Conservation (phyloP, 1,284 basidiomycete genomes). For the Pseudozyma sp. region DNA sequence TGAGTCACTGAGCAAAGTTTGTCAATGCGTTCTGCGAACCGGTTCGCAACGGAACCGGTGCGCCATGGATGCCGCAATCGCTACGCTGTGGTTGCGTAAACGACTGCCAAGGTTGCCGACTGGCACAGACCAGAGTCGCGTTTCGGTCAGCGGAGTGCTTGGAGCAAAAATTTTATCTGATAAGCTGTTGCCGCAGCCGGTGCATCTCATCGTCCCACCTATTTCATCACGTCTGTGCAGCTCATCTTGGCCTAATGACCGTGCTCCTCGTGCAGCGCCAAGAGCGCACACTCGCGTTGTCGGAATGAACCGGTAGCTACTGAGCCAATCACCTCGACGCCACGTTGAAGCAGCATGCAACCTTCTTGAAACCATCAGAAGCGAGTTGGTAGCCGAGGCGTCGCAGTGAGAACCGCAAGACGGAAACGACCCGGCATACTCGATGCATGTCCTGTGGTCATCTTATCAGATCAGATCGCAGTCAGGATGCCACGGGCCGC, state of each 20-base stretch:
- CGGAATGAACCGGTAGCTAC: neutral
- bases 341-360: neutral
- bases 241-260: neutral
- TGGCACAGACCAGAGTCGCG: too few relatives aligned
- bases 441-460: neutral
- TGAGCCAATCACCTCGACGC: neutral
- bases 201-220: neutral
- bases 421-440: too few relatives aligned
- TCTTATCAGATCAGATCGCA: slow-evolving; percentile 1
- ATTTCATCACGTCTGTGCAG: too few relatives aligned
- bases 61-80: too few relatives aligned
- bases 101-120: too few relatives aligned
- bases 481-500: too few relatives aligned
- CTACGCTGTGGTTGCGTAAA: too few relatives aligned
- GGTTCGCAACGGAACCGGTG: too few relatives aligned
- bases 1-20: too few relatives aligned
- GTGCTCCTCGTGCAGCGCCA: neutral
- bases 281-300: neutral
- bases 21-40: too few relatives aligned
- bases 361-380: neutral
- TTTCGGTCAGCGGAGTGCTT: neutral
- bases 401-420: neutral
- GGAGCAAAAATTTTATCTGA: slow-evolving; percentile 1
- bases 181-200: neutral
- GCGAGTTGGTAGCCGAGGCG: neutral